phyloP scores from a whole-genome alignment of 140 eudicot species.

The Stevia rebaudiana region DNA sequence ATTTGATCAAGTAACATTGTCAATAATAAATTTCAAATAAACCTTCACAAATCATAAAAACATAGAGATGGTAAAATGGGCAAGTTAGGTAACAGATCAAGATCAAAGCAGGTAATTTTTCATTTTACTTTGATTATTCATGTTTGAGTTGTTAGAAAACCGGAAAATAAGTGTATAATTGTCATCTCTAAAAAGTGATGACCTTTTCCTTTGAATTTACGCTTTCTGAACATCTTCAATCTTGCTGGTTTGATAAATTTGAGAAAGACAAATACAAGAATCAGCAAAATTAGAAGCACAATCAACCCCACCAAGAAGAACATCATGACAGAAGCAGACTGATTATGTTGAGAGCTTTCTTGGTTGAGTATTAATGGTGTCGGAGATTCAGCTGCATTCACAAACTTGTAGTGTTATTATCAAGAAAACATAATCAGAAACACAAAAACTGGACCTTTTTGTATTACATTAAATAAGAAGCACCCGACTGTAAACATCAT shows the following conservation, averaged over 20 bases:
- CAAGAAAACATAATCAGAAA: background rate
- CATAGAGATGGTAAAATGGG: background rate
- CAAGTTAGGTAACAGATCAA: background rate
- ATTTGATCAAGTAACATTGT: slow-evolving; percentile 6
- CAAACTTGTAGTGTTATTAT: background rate
- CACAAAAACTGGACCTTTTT: background rate
- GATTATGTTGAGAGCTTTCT: slow-evolving; percentile 27
- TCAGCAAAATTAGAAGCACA: slow-evolving; percentile 39
- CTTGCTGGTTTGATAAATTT: slow-evolving; percentile 35
- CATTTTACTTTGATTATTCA: background rate
- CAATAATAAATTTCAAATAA: background rate
- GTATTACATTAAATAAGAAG: too few species aligned
- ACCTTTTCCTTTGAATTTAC: slow-evolving; percentile 24
- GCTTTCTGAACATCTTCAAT: slow-evolving; percentile 27
- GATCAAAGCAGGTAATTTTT: background rate
- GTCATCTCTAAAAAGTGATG: background rate
- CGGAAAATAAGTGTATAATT: background rate
- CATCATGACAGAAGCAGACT: slow-evolving; percentile 31
- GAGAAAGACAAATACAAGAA: slow-evolving; percentile 37
- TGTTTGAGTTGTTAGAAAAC: background rate
- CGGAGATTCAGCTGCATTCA: slow-evolving; percentile 41
- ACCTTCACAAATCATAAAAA: background rate
- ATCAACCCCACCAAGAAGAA: slow-evolving; percentile 52
- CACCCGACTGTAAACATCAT: background rate
- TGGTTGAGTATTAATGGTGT: slow-evolving; percentile 20